A percentile compares a stretch with the other conserved stretches of the same genome.
These are phyloP conservation scores for Pleurostoma richardsiae DNA, from an alignment of 2,329 filamentous ascomycete genomes.

Conservation along the genomic window DNA sequence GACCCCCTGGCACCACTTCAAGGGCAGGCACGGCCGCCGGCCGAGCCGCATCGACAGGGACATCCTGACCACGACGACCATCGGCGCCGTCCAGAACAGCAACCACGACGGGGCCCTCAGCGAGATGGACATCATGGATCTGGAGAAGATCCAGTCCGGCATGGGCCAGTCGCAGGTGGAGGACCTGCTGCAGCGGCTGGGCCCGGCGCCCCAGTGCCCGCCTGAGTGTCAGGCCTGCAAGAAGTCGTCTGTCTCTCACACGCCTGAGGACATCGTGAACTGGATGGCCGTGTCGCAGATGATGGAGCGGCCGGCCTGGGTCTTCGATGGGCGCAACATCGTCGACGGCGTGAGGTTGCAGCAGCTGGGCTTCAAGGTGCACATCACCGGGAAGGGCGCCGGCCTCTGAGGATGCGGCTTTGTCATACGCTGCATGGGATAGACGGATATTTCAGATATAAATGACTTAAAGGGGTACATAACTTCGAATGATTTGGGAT, in stretches of 20 bases:
- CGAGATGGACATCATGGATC: slow-evolving; percentile 19
- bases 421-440: no score
- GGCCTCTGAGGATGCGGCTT: neutral
- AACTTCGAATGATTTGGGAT: no score
- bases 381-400: slow-evolving; percentile 9
- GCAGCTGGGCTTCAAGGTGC: slow-evolving; percentile 11
- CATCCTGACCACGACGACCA: no score
- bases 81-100: no score
- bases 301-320: slow-evolving; percentile 10
- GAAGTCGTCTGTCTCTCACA: no score
- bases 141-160: slow-evolving; percentile 14
- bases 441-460: no score
- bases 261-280: slow-evolving; percentile 5
- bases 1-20: neutral
- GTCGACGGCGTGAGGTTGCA: slow-evolving; percentile 7
- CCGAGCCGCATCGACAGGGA: no score
- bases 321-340: slow-evolving; percentile 9
- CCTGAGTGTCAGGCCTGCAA: no score
- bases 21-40: no score
- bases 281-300: slow-evolving; percentile 7
- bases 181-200: neutral
- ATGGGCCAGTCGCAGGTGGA: slow-evolving; percentile 3
- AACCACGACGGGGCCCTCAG: slow-evolving; percentile 1
- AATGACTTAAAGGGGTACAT: no score
- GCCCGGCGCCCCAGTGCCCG: neutral